A percentile compares a stretch with the other conserved stretches of the same genome.
Evolutionary conservation across 306 rosid species (phyloP).

Genomic region (Datisca glomerata): DNA sequence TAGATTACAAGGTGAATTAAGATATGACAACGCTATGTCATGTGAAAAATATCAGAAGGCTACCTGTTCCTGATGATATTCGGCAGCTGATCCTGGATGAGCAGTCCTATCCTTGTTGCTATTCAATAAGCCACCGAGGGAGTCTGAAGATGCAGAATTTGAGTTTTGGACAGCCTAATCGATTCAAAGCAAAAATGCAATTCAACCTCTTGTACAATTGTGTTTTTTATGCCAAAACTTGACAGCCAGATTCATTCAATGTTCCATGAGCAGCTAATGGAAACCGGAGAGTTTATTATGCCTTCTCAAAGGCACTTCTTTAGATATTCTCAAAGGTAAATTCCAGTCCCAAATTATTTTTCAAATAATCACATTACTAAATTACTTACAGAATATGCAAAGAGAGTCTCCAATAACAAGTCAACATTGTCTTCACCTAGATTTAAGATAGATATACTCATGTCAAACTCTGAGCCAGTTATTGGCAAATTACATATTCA

Average conservation of each 20-base stretch:
- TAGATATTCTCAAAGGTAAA: neutral
- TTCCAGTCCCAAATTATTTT: too few relatives aligned
- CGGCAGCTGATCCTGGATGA: neutral
- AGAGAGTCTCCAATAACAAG: conserved; percentile 57
- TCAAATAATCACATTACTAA: conserved; percentile 2
- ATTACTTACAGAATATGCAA: conserved; percentile 43
- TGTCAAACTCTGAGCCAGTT: neutral
- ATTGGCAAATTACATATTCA: neutral
- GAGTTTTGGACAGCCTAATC: conserved; percentile 7
- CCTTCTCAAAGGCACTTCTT: neutral
- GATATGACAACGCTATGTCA: neutral
- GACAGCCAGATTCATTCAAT: conserved; percentile 2
- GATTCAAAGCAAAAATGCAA: conserved; percentile 1
- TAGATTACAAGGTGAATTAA: neutral
- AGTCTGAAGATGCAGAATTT: too few relatives aligned
- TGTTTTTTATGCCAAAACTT: conserved; percentile 1
- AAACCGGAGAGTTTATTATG: neutral
- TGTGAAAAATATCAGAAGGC: neutral
- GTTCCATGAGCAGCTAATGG: neutral
- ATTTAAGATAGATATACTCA: conserved; percentile 17
- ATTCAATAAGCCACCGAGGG: neutral
- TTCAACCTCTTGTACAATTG: conserved; percentile 2
- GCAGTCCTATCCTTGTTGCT: neutral
- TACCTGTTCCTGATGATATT: conserved; percentile 4
- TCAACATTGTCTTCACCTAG: conserved; percentile 71